phyloP scores from a whole-genome alignment of 2,329 filamentous ascomycete species.

The Claviceps sp. region DNA sequence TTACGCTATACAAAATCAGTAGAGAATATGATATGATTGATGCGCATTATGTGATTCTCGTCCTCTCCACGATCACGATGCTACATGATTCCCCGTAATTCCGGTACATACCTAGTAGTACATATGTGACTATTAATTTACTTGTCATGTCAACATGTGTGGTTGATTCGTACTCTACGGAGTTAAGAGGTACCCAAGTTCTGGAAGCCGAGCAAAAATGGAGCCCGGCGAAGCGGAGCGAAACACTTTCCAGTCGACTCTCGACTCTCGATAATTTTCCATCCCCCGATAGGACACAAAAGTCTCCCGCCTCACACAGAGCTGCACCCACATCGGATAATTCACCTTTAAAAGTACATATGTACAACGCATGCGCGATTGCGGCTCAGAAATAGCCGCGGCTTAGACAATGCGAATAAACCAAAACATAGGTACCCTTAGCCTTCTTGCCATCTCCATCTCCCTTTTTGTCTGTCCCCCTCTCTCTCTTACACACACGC shows the following conservation, averaged over 20 bases:
- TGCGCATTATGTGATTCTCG: neutral
- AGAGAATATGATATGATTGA: neutral
- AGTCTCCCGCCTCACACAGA: neutral
- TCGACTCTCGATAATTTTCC: neutral
- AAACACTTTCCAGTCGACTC: neutral
- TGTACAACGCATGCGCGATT: neutral
- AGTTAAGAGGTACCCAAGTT: too few species aligned
- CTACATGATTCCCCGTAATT: too few species aligned
- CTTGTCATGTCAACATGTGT: neutral
- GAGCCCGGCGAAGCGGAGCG: neutral
- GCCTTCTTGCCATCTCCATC: too few species aligned
- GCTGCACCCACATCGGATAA: neutral
- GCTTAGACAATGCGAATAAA: slow-evolving; percentile 28
- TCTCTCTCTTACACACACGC: too few species aligned
- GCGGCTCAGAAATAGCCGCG: neutral
- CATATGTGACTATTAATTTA: neutral
- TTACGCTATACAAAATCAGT: too few species aligned
- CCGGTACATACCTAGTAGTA: too few species aligned
- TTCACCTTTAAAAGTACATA: neutral
- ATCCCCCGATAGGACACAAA: neutral
- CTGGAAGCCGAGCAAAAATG: neutral
- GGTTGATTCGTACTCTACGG: neutral
- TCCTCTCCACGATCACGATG: neutral
- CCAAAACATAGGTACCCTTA: slow-evolving; percentile 26
- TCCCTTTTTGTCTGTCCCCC: neutral